A percentile compares a stretch with the other conserved stretches of the same genome.
phyloP scores from a whole-genome alignment of 78 protist species.

The Chrysochromulina parva region DNA sequence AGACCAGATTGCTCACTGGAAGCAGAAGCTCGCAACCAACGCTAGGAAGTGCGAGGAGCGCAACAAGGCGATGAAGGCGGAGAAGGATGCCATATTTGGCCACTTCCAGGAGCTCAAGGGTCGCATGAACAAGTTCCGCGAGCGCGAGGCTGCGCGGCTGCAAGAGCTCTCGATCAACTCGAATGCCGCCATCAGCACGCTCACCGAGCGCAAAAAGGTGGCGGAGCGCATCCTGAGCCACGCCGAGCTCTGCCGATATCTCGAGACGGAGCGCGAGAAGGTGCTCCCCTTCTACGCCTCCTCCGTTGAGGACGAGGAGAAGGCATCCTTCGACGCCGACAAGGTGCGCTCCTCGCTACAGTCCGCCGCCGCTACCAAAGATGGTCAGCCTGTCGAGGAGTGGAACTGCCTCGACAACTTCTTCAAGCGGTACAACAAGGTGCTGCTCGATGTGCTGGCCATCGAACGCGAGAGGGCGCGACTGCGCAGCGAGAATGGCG shows the following conservation, averaged over 20 bases:
- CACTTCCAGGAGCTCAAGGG: constrained; percentile 63
- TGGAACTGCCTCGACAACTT: constrained; percentile 44
- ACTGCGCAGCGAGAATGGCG: constrained; percentile 45
- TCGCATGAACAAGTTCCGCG: constrained; percentile 59
- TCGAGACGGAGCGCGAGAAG: constrained; percentile 79
- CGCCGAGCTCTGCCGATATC: constrained; percentile 61
- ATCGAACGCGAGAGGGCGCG: constrained; percentile 14
- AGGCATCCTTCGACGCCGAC: not conserved
- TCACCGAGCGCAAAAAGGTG: not conserved
- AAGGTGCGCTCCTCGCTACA: not conserved
- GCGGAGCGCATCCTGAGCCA: constrained; percentile 54
- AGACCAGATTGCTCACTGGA: constrained; percentile 45
- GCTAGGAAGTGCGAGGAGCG: constrained; percentile 62
- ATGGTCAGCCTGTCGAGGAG: constrained; percentile 44
- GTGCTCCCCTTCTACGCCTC: constrained; percentile 40
- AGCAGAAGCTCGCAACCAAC: constrained; percentile 41
- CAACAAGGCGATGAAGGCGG: constrained; percentile 54
- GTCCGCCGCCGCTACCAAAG: not conserved
- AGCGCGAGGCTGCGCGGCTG: constrained; percentile 40
- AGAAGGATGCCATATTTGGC: not conserved
- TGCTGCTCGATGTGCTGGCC: constrained; percentile 41
- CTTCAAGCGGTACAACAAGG: constrained; percentile 57
- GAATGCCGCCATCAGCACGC: constrained; percentile 24
- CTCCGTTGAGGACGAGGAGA: constrained; percentile 4
- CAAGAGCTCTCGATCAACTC: constrained; percentile 36